Evolutionary conservation across 345 rosid species (phyloP), one percentile per base, ranked within the genome.

Genomic region (Noccaea caerulescens): DNA sequence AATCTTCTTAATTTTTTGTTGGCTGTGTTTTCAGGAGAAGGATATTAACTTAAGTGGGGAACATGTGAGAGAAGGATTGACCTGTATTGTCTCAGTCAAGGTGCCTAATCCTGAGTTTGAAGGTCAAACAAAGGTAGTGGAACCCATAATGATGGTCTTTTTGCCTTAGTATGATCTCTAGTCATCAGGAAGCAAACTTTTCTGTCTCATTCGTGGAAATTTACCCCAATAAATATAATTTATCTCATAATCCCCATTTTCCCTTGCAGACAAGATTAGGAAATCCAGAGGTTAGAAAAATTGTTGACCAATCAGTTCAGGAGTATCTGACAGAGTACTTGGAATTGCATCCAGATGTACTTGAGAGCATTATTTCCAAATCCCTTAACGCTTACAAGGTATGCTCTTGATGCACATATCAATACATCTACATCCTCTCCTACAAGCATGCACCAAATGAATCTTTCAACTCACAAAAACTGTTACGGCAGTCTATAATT

Each of bases 81-180:
- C 99, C 36, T 90, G 98, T 79, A 81, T 95, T 66, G 77, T 95
- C 68, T 92, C 99, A n/a, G 97, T 95, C 69, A 92, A 90, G 84
- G 90, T 95, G 85, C 85, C 97, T 41, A 92, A 87, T 80, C 99
- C 99, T 11, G 99, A 95, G 80, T 95, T 95, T 81, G 98, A 95
- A 87, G 99, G 99, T 66, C 99, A 95, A 80, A 95, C 99, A 27
- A 92, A 95, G 96, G 99, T 92, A 86, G 49, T 43, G 44, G 37
- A 59, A 36, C 41, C 32, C 55, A 23, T 71, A 58, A 34, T 51
- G 36, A 14, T 67, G 10, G 47, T 63, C 41, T 76, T 58, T 37
- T 60, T 59, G 30, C 34, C 23, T 20, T 20, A 20, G 12, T 13
- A 16, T 64, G 30, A 46, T 63, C 16, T 69, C 38, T 55, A 10